Conservation (phyloP, 129 eudicot species). For the Lonicera japonica region DNA sequence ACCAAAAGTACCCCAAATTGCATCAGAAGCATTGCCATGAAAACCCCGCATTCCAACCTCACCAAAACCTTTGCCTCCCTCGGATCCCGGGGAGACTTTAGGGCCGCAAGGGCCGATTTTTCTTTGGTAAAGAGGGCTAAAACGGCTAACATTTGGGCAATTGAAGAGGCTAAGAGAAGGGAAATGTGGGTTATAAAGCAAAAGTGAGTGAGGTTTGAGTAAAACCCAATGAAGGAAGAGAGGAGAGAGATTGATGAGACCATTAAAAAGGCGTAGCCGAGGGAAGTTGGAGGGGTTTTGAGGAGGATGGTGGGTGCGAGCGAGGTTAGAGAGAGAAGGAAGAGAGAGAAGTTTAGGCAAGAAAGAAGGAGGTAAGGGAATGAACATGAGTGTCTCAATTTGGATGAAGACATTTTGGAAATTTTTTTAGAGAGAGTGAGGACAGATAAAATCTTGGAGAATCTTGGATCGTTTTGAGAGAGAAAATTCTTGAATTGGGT, state of each 20-base stretch:
- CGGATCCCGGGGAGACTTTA: slow-evolving; percentile 44
- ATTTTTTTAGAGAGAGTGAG: neutral
- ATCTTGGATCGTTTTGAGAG: neutral
- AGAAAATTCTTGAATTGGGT: neutral
- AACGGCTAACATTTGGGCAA: slow-evolving; percentile 40
- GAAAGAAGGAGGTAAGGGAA: slow-evolving; percentile 44
- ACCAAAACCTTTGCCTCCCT: slow-evolving; percentile 53
- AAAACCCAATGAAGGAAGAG: slow-evolving; percentile 55
- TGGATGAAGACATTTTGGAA: slow-evolving; percentile 42
- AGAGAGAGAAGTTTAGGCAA: slow-evolving; percentile 46
- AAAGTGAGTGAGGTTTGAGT: slow-evolving; percentile 43
- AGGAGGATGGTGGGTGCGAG: slow-evolving; percentile 49
- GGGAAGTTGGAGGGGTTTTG: slow-evolving; percentile 56
- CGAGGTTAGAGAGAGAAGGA: slow-evolving; percentile 48
- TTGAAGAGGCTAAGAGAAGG: slow-evolving; percentile 48
- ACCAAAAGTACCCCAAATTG: slow-evolving; percentile 39
- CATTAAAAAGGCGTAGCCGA: slow-evolving; percentile 49
- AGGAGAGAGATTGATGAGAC: slow-evolving; percentile 48
- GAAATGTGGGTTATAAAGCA: slow-evolving; percentile 55
- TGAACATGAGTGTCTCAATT: slow-evolving; percentile 46
- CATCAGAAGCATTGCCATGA: slow-evolving; percentile 60
- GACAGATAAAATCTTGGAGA: neutral
- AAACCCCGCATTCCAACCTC: slow-evolving; percentile 58
- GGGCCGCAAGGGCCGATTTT: slow-evolving; percentile 41
- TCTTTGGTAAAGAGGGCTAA: slow-evolving; percentile 49